Evolutionary conservation across 2,329 filamentous ascomycete species (phyloP).

Genomic region (Penicillium griseofulvum): DNA sequence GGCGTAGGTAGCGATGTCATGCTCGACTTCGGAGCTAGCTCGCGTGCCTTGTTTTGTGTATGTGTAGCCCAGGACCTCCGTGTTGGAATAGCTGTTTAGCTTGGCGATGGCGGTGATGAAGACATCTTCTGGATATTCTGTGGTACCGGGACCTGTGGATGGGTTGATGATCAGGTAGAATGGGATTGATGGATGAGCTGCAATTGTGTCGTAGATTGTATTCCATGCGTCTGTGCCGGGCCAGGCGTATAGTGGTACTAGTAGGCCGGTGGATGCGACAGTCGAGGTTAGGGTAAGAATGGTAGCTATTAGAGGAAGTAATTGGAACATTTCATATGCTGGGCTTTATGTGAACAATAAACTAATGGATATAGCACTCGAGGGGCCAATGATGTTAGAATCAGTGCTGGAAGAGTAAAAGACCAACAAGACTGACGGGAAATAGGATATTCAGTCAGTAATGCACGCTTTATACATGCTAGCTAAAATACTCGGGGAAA

Average conservation of each 20-base stretch:
- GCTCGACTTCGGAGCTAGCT: slow-evolving; percentile 31
- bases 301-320: slow-evolving; percentile 8
- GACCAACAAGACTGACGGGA: background rate
- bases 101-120: slow-evolving; percentile 36
- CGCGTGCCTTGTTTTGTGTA: slow-evolving; percentile 36
- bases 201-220: slow-evolving; percentile 23
- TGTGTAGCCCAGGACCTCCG: slow-evolving; percentile 44
- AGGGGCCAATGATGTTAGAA: background rate
- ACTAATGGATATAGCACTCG: background rate
- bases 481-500: background rate
- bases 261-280: slow-evolving; percentile 15
- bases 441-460: background rate
- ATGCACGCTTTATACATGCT: background rate
- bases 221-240: slow-evolving; percentile 23
- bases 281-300: slow-evolving; percentile 12
- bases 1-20: slow-evolving; percentile 39
- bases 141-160: slow-evolving; percentile 33
- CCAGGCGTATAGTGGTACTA: slow-evolving; percentile 29
- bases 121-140: slow-evolving; percentile 31
- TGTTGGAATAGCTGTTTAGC: slow-evolving; percentile 41
- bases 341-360: background rate
- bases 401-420: background rate
- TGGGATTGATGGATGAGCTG: slow-evolving; percentile 20
- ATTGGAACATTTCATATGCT: slow-evolving; percentile 1
- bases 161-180: slow-evolving; percentile 35